Evolutionary conservation across 1,284 basidiomycete genomes (phyloP).

Genomic region (Leccinum huronense): DNA sequence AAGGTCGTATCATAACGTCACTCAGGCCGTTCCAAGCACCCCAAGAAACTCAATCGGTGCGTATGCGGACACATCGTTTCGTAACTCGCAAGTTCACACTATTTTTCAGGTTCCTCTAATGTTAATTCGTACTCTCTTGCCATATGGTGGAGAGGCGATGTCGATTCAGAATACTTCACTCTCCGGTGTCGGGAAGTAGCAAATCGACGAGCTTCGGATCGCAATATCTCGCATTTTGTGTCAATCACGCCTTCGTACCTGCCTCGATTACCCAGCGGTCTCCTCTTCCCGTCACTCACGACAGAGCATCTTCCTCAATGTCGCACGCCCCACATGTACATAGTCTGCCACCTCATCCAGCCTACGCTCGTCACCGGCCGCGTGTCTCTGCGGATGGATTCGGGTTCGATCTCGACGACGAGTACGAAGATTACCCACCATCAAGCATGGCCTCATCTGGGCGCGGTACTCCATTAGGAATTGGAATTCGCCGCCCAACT

Average conservation of each 20-base stretch:
- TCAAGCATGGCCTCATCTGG: conserved; percentile 55
- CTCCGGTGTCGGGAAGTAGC: conserved; percentile 84
- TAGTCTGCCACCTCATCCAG: conserved; percentile 38
- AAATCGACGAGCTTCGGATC: conserved; percentile 60
- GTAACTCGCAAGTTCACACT: conserved; percentile 12
- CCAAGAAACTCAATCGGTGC: conserved; percentile 60
- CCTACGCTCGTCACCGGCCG: conserved; percentile 39
- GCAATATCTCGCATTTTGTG: conserved; percentile 46
- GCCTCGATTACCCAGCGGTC: conserved; percentile 29
- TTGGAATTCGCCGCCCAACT: conserved; percentile 43
- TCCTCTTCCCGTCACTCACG: conserved; percentile 40
- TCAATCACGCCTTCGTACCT: conserved; percentile 28
- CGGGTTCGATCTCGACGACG: conserved; percentile 66
- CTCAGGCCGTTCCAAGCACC: conserved; percentile 61
- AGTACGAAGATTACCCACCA: conserved; percentile 69
- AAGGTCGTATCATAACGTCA: conserved; percentile 97
- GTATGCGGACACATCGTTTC: conserved; percentile 31
- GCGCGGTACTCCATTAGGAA: conserved; percentile 64
- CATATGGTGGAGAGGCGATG: conserved; percentile 93
- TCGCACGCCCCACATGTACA: conserved; percentile 32
- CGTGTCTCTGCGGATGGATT: conserved; percentile 66
- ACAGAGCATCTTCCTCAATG: conserved; percentile 41
- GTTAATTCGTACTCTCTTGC: conserved; percentile 66
- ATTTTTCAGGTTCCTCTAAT: conserved; percentile 41
- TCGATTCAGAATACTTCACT: conserved; percentile 91